These are phyloP conservation scores for Ceratocystis variospora DNA, from an alignment of 2,329 filamentous ascomycete genomes.

Conservation along the genomic window DNA sequence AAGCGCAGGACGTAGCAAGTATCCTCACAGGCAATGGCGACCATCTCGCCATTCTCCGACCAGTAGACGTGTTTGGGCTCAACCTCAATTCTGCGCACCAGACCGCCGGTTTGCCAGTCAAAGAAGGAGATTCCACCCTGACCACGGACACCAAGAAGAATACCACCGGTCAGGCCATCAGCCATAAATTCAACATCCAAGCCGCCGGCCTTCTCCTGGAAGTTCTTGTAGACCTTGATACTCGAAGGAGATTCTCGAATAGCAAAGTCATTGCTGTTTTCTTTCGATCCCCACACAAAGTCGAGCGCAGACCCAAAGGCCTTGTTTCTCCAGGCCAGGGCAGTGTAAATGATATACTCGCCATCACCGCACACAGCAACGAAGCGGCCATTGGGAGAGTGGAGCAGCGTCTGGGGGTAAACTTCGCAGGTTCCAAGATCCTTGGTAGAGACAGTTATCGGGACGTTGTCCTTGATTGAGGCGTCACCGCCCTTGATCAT, in stretches of 20 bases:
- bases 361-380: constrained; percentile 77
- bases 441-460: constrained; percentile 77
- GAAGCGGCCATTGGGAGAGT: constrained; percentile 91
- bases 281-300: constrained; percentile 93
- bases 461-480: constrained; percentile 72
- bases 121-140: constrained; percentile 92
- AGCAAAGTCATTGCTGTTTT: constrained; percentile 96
- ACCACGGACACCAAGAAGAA: constrained; percentile 85
- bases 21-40: constrained; percentile 85
- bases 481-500: constrained; percentile 86
- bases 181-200: constrained; percentile 92
- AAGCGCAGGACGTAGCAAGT: constrained; percentile 89
- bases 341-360: constrained; percentile 98
- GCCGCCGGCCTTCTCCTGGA: constrained; percentile 77
- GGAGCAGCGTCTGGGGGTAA: constrained; percentile 84
- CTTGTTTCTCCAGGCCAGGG: constrained; percentile 92
- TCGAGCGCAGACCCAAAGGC: constrained; percentile 90
- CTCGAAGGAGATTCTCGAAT: constrained; percentile 89
- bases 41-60: constrained; percentile 91
- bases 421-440: constrained; percentile 93
- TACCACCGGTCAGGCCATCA: constrained; percentile 76
- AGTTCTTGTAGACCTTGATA: constrained; percentile 96
- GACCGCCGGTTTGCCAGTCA: constrained; percentile 80
- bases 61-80: constrained; percentile 72
- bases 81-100: constrained; percentile 84